Evolutionary conservation across 2,329 filamentous ascomycete species (phyloP), one percentile per base, ranked within the genome.

Genomic region (Fonsecaea nubica): DNA sequence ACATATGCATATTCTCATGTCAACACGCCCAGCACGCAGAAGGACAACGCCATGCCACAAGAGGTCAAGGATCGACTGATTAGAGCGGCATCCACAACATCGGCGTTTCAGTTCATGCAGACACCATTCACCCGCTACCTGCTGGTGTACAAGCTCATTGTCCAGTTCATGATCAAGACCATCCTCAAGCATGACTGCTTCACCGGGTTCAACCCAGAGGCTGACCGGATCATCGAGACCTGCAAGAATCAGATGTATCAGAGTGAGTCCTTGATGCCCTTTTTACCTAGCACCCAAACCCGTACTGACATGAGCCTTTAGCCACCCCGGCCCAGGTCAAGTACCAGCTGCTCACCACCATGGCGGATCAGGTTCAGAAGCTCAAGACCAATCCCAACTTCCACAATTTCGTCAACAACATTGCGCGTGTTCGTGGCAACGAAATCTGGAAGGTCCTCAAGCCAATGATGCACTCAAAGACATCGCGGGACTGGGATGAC

Each of bases 1-100:
- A 50, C 12, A 33, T 72, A 66, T 54, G 63, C 63, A 2, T 65
- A 56, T 52, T 15, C 56, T 10, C 67, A 71, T 38, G 67, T 69
- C 69, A 72, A 72, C 57, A 36, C 64, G n/a, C 67, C 67, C 25
- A 72, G 69, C 63, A 69, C 67, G 1, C 52, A 62, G n/a, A 63
- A 61, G 55, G 70, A 72, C 59, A 65, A 63, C 7, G 40, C 25
- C 4, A 53, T 69, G 63, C 67, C 65, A n/a, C 57, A 65, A 38
- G 48, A 53, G 15, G 30, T 72, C 55, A 72, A 72, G 55, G 56
- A 69, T n/a, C 36, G 57, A 10, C 57, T 72, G 10, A 55, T 72
- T 36, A 64, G 62, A 33, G 63, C 66, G 21, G 67, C 69, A 32
- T 59, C 70, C 35, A 59, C 42, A 13, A 66, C 54, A 5, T 65